Percentiles rank a stretch among this genome's conserved stretches.
phyloP scores from a whole-genome alignment of 2,329 filamentous ascomycete species.

The Alternaria sp. region DNA sequence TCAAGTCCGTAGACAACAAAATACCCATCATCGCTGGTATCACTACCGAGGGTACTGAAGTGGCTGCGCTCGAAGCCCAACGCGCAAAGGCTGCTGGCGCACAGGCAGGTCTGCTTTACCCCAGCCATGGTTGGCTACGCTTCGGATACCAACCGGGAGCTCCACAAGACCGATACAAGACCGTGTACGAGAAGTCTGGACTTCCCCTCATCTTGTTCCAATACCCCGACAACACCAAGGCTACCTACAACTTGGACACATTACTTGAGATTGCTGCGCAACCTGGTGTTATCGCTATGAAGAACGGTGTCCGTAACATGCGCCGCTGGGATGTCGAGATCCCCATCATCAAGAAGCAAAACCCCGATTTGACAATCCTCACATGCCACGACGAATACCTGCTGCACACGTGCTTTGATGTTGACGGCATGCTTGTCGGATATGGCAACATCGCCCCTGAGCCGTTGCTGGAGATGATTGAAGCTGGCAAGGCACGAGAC shows the following conservation, averaged over 20 bases:
- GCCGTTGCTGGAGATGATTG: no score
- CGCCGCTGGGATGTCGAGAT: no score
- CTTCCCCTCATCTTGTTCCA: slow-evolving; percentile 64
- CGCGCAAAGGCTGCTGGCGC: slow-evolving; percentile 62
- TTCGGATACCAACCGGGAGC: slow-evolving; percentile 64
- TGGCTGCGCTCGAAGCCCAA: slow-evolving; percentile 62
- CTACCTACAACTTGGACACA: no score
- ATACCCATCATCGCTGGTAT: slow-evolving; percentile 64
- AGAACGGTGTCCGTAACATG: no score
- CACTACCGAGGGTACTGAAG: slow-evolving; percentile 63
- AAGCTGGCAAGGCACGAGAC: background rate
- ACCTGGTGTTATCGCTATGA: no score
- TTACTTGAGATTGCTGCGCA: no score
- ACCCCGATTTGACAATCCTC: no score
- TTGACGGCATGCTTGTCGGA: no score
- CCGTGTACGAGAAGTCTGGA: slow-evolving; percentile 60
- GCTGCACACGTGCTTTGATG: no score
- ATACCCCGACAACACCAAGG: slow-evolving; percentile 49
- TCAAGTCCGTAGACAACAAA: slow-evolving; percentile 61
- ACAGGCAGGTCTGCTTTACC: slow-evolving; percentile 62
- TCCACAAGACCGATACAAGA: slow-evolving; percentile 62
- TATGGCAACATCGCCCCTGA: no score
- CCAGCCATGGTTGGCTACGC: slow-evolving; percentile 64
- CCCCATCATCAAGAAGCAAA: no score
- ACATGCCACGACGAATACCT: no score